Evolutionary conservation across 2,329 filamentous ascomycete species (phyloP).

Genomic region (Madurella mycetomatis): DNA sequence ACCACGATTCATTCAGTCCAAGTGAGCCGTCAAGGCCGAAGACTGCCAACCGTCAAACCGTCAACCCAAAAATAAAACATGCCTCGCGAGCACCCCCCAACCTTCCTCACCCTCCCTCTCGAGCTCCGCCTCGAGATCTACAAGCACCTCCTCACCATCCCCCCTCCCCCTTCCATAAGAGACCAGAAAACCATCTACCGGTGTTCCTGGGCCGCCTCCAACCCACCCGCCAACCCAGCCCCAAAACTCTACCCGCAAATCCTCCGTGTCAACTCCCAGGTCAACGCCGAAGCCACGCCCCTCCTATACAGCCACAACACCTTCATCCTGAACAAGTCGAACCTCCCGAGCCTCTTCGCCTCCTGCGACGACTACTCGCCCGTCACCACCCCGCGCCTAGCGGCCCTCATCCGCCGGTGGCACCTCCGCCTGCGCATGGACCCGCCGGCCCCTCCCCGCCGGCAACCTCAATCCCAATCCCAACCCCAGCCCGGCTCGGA

Average conservation of each 20-base stretch:
- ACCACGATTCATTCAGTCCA: no score
- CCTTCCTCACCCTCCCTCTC: constrained; percentile 39
- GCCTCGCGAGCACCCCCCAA: constrained; percentile 4
- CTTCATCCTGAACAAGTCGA: constrained; percentile 33
- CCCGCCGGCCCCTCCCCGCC: constrained; percentile 13
- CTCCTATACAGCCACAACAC: constrained; percentile 42
- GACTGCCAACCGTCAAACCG: no score
- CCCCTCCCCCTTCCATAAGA: constrained; percentile 13
- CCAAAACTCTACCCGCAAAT: constrained; percentile 34
- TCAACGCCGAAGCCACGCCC: constrained; percentile 38
- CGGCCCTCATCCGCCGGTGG: constrained; percentile 5
- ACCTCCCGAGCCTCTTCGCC: constrained; percentile 7
- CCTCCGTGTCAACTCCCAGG: constrained; percentile 38
- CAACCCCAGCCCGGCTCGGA: not conserved
- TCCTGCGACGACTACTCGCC: constrained; percentile 36
- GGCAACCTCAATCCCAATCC: not conserved
- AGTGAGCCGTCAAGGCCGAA: no score
- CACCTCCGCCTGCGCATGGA: constrained; percentile 39
- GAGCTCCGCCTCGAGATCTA: constrained; percentile 47
- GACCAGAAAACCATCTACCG: constrained; percentile 8
- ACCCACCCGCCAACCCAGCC: constrained; percentile 5
- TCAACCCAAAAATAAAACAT: not conserved
- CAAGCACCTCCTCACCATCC: constrained; percentile 38
- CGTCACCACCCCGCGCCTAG: not conserved
- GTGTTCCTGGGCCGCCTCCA: constrained; percentile 1